phyloP scores from a whole-genome alignment of 176 grass and related monocot species.

The Oropetium thomaeum region DNA sequence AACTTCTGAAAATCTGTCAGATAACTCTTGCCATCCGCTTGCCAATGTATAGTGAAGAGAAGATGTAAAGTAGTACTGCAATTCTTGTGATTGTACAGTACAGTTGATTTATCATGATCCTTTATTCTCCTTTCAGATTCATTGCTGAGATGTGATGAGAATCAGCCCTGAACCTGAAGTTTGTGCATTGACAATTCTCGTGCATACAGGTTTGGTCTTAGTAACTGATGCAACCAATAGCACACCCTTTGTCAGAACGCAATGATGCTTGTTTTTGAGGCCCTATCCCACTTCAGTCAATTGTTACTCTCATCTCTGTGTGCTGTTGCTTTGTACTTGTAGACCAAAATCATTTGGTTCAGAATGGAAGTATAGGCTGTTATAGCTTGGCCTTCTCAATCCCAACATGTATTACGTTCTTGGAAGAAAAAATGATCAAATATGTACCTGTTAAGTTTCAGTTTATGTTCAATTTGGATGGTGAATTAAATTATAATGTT shows the following conservation, averaged over 20 bases:
- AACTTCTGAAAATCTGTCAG: constrained; percentile 7
- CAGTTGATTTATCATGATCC: too few species aligned
- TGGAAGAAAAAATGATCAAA: background rate
- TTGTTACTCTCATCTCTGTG: background rate
- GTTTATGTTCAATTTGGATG: background rate
- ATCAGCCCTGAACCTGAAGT: too few species aligned
- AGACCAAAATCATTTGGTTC: background rate
- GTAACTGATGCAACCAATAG: background rate
- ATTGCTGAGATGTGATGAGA: too few species aligned
- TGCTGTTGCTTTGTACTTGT: background rate
- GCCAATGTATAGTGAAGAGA: constrained; percentile 6
- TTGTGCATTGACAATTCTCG: too few species aligned
- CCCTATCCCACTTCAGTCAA: background rate
- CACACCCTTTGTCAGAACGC: background rate
- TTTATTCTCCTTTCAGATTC: too few species aligned
- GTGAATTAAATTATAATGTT: background rate
- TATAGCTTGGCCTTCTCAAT: background rate
- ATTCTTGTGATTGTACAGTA: background rate
- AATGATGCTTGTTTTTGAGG: background rate
- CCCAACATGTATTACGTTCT: background rate
- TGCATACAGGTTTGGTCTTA: background rate
- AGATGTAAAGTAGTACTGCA: background rate
- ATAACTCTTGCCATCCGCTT: background rate
- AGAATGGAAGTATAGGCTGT: background rate
- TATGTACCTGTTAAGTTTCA: background rate